Conservation (phyloP, 495 filamentous ascomycete species). For the Penicillium subrubescens region DNA sequence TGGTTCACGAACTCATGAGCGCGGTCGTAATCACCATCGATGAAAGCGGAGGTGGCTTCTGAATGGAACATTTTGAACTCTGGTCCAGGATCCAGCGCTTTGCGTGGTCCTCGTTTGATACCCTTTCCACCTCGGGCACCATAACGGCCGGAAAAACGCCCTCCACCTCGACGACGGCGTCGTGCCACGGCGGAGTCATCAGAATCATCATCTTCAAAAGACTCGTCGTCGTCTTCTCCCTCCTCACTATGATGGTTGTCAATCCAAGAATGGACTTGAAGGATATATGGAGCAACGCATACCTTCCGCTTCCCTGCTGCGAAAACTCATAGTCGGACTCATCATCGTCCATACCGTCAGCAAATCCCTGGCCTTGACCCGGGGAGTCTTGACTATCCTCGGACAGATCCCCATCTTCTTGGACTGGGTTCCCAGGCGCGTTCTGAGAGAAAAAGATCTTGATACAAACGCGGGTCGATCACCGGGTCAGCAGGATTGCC, state of each 20-base stretch:
- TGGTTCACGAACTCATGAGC: constrained; percentile 63
- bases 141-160: constrained; percentile 44
- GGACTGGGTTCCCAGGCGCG: constrained; percentile 9
- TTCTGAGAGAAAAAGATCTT: constrained; percentile 25
- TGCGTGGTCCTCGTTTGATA: constrained; percentile 65
- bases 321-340: constrained; percentile 31
- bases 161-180: constrained; percentile 39
- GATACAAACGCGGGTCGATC: constrained; percentile 48
- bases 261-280: not conserved
- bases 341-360: constrained; percentile 24
- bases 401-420: constrained; percentile 13
- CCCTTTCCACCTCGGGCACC: constrained; percentile 53
- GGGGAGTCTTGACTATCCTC: constrained; percentile 8
- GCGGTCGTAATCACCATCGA: constrained; percentile 63
- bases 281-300: not conserved
- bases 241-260: constrained; percentile 24
- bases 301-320: constrained; percentile 41
- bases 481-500: constrained; percentile 28
- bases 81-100: constrained; percentile 68
- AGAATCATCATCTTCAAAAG: constrained; percentile 33
- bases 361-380: constrained; percentile 3
- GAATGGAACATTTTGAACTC: constrained; percentile 74
- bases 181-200: constrained; percentile 24
- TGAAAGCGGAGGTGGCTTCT: constrained; percentile 70
- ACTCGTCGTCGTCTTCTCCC: constrained; percentile 42